phyloP scores from a whole-genome alignment of 2,329 filamentous ascomycete species.

The Cladosporium sp. region DNA sequence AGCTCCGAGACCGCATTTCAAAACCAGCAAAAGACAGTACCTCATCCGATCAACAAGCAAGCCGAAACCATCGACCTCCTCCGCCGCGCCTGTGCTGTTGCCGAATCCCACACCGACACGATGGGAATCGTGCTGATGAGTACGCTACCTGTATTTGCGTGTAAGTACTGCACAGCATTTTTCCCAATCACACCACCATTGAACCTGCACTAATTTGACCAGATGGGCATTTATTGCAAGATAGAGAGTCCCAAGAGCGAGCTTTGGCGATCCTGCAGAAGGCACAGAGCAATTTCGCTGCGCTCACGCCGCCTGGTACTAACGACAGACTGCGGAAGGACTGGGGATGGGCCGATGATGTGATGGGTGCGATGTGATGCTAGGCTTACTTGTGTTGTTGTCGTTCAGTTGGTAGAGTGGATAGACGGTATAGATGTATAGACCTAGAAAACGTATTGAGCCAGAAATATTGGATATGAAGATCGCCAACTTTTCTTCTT shows the following conservation, averaged over 20 bases:
- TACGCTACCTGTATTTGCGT: background rate
- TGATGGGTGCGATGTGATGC: background rate
- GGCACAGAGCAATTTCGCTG: background rate
- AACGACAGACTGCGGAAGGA: background rate
- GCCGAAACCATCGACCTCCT: background rate
- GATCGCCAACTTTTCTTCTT: background rate
- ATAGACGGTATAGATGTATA: background rate
- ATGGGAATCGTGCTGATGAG: conserved; percentile 10
- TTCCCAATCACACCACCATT: too few species aligned
- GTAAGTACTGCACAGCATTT: background rate
- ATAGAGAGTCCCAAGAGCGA: background rate
- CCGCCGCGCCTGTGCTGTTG: conserved; percentile 1
- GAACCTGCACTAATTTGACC: background rate
- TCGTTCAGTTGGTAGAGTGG: background rate
- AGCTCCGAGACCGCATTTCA: too few species aligned
- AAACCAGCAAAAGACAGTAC: background rate
- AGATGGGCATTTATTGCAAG: background rate
- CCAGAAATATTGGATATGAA: background rate
- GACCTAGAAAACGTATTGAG: background rate
- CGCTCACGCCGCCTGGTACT: background rate
- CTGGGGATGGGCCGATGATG: background rate
- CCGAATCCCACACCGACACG: background rate
- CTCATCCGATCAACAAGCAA: background rate
- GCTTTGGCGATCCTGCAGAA: background rate
- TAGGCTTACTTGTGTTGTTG: background rate